phyloP scores from a whole-genome alignment of 257 asterid genomes.

The Lycium barbarum region DNA sequence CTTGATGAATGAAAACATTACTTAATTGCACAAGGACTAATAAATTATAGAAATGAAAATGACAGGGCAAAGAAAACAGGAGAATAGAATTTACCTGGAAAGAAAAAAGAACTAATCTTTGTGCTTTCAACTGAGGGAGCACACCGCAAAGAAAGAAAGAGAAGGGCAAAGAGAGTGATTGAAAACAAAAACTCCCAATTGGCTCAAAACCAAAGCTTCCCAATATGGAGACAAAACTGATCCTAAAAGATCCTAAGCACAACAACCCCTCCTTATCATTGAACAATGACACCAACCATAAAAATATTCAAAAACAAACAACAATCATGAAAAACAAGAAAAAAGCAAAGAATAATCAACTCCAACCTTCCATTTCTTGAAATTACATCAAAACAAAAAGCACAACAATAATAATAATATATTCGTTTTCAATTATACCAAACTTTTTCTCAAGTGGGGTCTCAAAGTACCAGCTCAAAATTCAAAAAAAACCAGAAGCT shows the following conservation, averaged over 20 bases:
- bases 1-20: conserved; percentile 27
- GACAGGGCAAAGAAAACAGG: background rate
- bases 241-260: conserved; percentile 53
- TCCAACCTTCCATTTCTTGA: conserved; percentile 46
- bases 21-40: conserved; percentile 19
- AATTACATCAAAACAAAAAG: conserved; percentile 23
- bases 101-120: conserved; percentile 35
- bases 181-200: conserved; percentile 45
- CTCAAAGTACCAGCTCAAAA: conserved; percentile 48
- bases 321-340: conserved; percentile 40
- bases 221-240: conserved; percentile 61
- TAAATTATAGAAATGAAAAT: conserved; percentile 18
- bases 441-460: conserved; percentile 66
- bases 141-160: conserved; percentile 6
- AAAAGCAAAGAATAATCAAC: conserved; percentile 48
- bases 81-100: conserved; percentile 47
- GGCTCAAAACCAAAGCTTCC: conserved; percentile 49
- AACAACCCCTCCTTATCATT: conserved; percentile 70
- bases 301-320: conserved; percentile 34
- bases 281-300: conserved; percentile 76
- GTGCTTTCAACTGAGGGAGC: conserved; percentile 51
- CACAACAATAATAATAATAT: conserved; percentile 30
- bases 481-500: conserved; percentile 30
- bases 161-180: conserved; percentile 45
- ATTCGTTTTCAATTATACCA: conserved; percentile 51